These are phyloP conservation scores for Podila verticillata DNA, from an alignment of 192 early-diverging fungal genomes.

Conservation along the genomic window DNA sequence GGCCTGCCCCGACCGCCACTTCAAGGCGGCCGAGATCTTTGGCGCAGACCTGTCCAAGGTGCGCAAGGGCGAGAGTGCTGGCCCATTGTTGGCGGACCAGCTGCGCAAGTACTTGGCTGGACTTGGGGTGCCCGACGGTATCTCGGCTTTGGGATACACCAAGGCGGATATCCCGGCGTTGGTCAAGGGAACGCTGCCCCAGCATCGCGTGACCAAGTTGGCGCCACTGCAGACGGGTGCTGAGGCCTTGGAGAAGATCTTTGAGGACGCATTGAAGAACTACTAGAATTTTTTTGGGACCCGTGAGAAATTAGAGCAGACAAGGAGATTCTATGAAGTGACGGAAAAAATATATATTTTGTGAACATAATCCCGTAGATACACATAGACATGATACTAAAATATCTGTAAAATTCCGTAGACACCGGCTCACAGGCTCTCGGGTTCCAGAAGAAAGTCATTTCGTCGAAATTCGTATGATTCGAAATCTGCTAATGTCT, in stretches of 20 bases:
- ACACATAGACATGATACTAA: no score
- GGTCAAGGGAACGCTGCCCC: slow-evolving; percentile 88
- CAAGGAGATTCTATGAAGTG: no score
- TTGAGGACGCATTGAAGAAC: slow-evolving; percentile 69
- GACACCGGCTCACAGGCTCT: no score
- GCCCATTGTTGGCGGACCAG: slow-evolving; percentile 77
- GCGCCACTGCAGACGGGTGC: slow-evolving; percentile 75
- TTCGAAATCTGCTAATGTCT: no score
- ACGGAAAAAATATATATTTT: no score
- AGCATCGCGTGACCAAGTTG: slow-evolving; percentile 92
- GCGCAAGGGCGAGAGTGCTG: slow-evolving; percentile 75
- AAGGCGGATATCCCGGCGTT: slow-evolving; percentile 73
- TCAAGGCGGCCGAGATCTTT: slow-evolving; percentile 83
- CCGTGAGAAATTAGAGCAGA: not conserved
- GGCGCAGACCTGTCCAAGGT: slow-evolving; percentile 58
- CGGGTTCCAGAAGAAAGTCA: no score
- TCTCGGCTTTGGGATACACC: slow-evolving; percentile 79
- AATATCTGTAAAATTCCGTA: no score
- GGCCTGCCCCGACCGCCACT: slow-evolving; percentile 85
- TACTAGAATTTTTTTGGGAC: no score
- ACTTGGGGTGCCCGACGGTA: slow-evolving; percentile 86
- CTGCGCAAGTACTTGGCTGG: slow-evolving; percentile 78
- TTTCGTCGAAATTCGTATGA: no score
- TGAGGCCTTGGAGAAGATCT: slow-evolving; percentile 71
- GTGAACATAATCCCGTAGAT: no score